Percentiles rank a stretch among this genome's conserved stretches.
Conservation (phyloP, 768 basidiomycete species). For the Suillus discolor region DNA sequence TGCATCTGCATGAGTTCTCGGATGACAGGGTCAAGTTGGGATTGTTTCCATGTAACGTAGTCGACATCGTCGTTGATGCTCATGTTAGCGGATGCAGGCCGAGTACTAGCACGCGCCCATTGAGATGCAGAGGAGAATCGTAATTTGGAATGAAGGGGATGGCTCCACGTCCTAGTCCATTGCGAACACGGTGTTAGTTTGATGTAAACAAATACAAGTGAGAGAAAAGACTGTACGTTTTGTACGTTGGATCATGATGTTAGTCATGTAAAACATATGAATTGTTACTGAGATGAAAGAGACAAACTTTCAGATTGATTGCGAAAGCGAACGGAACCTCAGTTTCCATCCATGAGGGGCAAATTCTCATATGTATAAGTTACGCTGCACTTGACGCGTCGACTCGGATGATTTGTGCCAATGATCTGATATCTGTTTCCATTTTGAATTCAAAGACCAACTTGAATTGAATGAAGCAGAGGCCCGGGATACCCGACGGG, state of each 20-base stretch:
- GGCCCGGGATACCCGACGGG: too few species aligned
- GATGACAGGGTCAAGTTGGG: neutral
- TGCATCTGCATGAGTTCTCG: neutral
- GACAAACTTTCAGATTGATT: neutral
- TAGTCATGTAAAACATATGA: neutral
- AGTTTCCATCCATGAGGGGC: too few species aligned
- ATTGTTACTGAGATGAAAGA: neutral
- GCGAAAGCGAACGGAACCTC: too few species aligned
- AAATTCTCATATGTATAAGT: too few species aligned
- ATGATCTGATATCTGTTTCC: too few species aligned
- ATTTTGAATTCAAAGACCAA: too few species aligned
- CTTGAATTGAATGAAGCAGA: too few species aligned
- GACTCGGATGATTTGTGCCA: too few species aligned
- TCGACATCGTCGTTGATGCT: neutral
- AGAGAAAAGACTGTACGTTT: neutral
- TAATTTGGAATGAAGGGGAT: neutral
- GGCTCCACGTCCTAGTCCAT: conserved; percentile 5
- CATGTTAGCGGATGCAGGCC: neutral
- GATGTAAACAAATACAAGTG: neutral
- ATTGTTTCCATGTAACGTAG: neutral
- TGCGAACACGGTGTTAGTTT: neutral
- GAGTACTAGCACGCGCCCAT: neutral
- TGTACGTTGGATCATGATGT: neutral
- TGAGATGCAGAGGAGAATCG: conserved; percentile 2
- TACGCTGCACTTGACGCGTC: too few species aligned